Evolutionary conservation across 2,329 filamentous ascomycete species (phyloP), one percentile per base, ranked within the genome.

Genomic region (Sporothrix pallida): DNA sequence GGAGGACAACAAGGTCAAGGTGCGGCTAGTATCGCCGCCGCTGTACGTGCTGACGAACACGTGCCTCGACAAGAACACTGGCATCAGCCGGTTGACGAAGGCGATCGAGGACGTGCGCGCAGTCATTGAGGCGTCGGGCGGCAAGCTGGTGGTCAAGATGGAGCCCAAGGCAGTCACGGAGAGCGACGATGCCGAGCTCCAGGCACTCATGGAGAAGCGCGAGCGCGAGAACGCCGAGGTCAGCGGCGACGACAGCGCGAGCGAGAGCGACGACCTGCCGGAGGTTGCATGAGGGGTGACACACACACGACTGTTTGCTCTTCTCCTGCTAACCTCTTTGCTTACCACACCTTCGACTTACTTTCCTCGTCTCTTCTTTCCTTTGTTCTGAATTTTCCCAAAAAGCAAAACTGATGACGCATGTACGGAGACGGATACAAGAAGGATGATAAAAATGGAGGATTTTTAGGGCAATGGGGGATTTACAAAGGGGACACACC

Each of bases 161-260:
- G 95, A 96, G 80, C 96, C 96, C 78, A 98, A 98, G 90, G 96
- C 97, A 4, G 96, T 99, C 76, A 99, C 96, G 1, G 97, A 98
- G 88, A 97, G 94, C 83, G 97, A 99, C 80, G 96, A 99, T 81
- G 96, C 95, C 37, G 95, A 98, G 84, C 87, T 99, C 77, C 94
- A 98, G 83, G 96, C 95, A 71, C 89, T 99, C 77, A 99, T 99
- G 96, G 96, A 98, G 88, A 98, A 98, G 91, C 91, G 93, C 78
- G 96, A 97, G 87, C 92, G 94, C 77, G 95, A 98, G 89, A 99
- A 99, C 84, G 93, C 94, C 82, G 94, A 99, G 83, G 94, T 99
- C 80, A 97, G 94, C 83, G 96, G 96, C 80, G 97, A 99, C 82
- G 96, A 99, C 87, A 96, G 95, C 82, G 88, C 94, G 83, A 97